Conservation (phyloP, 176 grass and related monocot genomes). For the Avena atlantica region DNA sequence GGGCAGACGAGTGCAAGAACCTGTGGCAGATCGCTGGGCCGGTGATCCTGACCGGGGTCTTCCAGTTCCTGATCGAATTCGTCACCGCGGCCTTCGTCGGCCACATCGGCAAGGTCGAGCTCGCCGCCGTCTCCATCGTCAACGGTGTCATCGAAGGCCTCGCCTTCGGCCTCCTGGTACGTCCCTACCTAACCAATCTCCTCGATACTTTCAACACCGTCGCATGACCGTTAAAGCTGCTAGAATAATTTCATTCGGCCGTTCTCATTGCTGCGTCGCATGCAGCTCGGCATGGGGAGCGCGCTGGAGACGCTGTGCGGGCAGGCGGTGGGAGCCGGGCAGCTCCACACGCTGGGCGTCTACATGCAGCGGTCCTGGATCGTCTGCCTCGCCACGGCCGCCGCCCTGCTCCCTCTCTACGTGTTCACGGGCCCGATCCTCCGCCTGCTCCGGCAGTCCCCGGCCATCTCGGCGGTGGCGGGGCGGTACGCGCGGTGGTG, state of each 20-base stretch:
- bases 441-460: constrained; percentile 52
- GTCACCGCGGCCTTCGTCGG: constrained; percentile 65
- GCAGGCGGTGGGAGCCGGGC: constrained; percentile 65
- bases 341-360: constrained; percentile 67
- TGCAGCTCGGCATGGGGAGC: constrained; percentile 81
- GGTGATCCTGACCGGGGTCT: constrained; percentile 53
- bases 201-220: neutral
- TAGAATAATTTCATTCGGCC: neutral
- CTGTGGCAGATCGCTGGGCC: constrained; percentile 68
- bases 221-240: neutral
- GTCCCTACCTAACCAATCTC: neutral
- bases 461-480: constrained; percentile 46
- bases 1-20: constrained; percentile 51
- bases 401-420: constrained; percentile 57
- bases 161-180: constrained; percentile 73
- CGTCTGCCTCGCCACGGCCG: constrained; percentile 54
- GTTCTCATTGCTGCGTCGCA: no score
- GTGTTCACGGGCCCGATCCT: constrained; percentile 57
- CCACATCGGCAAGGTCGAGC: constrained; percentile 57
- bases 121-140: constrained; percentile 61
- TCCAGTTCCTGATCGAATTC: constrained; percentile 70
- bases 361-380: constrained; percentile 87
- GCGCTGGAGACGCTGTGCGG: constrained; percentile 85
- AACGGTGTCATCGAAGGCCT: constrained; percentile 67
- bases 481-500: constrained; percentile 57